phyloP scores from a whole-genome alignment of 78 protist genomes.

The Dictyostelium discoideum region dicty_2.7 NC_007088.5:2556001-2556500 shows the following conservation, averaged over 20 bases:
- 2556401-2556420: neutral
- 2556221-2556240: slow-evolving; percentile 39
- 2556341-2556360: slow-evolving; percentile 54
- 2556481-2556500: neutral
- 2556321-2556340: slow-evolving; percentile 39
- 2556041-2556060: neutral
- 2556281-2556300: slow-evolving; percentile 2
- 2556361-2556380: neutral
- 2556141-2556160: neutral
- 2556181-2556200: slow-evolving; percentile 21
- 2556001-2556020: slow-evolving; percentile 36
- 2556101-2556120: slow-evolving; percentile 40
- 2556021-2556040: slow-evolving; percentile 18
- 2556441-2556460: neutral
- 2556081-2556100: slow-evolving; percentile 31
- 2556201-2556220: neutral
- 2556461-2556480: neutral
- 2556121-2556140: neutral
- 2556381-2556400: neutral
- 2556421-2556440: neutral
- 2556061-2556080: slow-evolving; percentile 33
- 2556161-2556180: neutral
- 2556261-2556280: slow-evolving; percentile 12
- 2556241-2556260: slow-evolving; percentile 47
- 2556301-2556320: neutral